phyloP scores from a whole-genome alignment of 2,329 filamentous ascomycete genomes.

The Coleophoma crateriformis region DNA sequence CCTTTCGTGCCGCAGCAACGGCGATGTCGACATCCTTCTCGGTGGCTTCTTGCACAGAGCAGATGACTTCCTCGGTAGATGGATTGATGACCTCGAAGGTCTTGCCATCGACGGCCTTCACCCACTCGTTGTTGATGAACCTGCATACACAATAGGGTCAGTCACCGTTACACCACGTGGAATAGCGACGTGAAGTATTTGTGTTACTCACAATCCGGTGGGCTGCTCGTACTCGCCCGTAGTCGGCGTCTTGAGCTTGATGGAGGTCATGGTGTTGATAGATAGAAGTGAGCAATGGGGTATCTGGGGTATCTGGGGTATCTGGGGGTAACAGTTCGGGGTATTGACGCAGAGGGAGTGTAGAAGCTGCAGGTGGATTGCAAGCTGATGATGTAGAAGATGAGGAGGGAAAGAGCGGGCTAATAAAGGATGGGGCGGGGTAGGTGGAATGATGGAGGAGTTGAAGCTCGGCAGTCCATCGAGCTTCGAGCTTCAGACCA shows the following conservation, averaged over 20 bases:
- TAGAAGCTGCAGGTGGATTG: not conserved
- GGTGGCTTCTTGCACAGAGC: conserved; percentile 75
- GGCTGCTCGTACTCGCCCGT: conserved; percentile 28
- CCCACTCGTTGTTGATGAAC: conserved; percentile 88
- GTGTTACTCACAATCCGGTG: conserved; percentile 34
- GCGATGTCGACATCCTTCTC: conserved; percentile 83
- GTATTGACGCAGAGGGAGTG: not conserved
- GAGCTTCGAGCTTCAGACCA: no score
- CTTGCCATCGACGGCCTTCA: conserved; percentile 78
- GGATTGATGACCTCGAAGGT: conserved; percentile 93
- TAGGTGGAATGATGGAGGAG: not conserved
- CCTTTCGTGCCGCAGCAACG: conserved; percentile 78
- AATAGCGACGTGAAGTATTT: conserved; percentile 3
- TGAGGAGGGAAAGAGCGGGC: not conserved
- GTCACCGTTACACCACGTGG: not conserved
- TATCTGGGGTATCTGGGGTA: no score
- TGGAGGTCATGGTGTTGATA: conserved; percentile 18
- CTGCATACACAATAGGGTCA: conserved; percentile 10
- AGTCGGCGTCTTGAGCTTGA: conserved; percentile 21
- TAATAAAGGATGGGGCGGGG: not conserved
- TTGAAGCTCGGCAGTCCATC: not conserved
- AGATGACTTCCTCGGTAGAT: conserved; percentile 76
- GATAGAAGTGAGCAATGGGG: not conserved
- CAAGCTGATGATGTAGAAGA: not conserved
- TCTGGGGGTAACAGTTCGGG: not conserved